phyloP scores from a whole-genome alignment of 495 filamentous ascomycete species.

The Penicillium robsamsonii region DNA sequence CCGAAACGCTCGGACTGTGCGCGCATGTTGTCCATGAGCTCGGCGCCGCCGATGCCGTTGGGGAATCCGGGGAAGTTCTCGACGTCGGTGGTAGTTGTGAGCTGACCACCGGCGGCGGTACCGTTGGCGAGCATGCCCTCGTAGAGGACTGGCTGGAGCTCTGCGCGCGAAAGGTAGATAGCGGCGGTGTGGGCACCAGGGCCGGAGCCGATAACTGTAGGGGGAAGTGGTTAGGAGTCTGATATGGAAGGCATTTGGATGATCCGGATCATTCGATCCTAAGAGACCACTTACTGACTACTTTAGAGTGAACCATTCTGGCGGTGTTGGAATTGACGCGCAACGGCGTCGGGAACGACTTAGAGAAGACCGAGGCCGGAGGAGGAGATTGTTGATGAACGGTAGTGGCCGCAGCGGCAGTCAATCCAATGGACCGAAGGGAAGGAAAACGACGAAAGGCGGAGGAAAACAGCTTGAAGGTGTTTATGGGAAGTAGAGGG shows the following conservation, averaged over 20 bases:
- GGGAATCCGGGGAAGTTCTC: conserved; percentile 98
- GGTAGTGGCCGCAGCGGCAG: conserved; percentile 63
- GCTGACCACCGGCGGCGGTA: conserved; percentile 90
- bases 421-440: conserved; percentile 59
- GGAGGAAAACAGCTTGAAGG: conserved; percentile 83
- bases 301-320: conserved; percentile 76
- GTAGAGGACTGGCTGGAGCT: conserved; percentile 85
- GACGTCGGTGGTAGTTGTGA: conserved; percentile 96
- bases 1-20: conserved; percentile 87
- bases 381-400: conserved; percentile 55
- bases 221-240: conserved; percentile 16
- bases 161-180: conserved; percentile 90
- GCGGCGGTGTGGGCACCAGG: conserved; percentile 96
- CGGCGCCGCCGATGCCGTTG: conserved; percentile 75
- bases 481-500: conserved; percentile 9
- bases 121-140: conserved; percentile 98
- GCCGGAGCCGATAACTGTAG: conserved; percentile 78
- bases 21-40: conserved; percentile 95
- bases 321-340: conserved; percentile 38
- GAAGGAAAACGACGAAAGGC: conserved; percentile 63
- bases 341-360: conserved; percentile 41
- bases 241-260: not conserved
- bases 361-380: conserved; percentile 37
- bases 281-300: conserved; percentile 61
- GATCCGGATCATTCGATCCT: not conserved